Evolutionary conservation across 768 basidiomycete species (phyloP), one percentile per base, ranked within the genome.

Genomic region (Tylopilus sp.): DNA sequence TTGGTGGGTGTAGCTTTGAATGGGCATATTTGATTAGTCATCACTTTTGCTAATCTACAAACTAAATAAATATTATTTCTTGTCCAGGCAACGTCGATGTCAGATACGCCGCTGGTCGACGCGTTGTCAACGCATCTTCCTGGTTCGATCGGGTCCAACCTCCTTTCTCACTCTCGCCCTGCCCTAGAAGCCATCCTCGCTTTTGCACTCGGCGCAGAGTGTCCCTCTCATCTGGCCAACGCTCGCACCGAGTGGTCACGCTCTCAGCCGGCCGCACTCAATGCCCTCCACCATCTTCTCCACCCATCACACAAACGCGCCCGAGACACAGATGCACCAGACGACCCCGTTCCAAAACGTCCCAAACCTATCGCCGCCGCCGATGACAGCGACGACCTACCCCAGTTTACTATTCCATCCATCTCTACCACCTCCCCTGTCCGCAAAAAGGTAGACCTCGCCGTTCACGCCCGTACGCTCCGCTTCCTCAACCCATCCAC

Each of bases 381-480:
- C n/a, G 8, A 57, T 22, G 56, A 55, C 25, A 60, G 56, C 7
- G 70, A 73, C 28, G 79, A 79, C 31, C 60, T 67, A 0, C 78
- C 82, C 1, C 50, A 78, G 10, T 83, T 79, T 67, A 80, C 83
- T 2, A 70, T 90, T 1, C 81, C 86, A 36, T 69, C 81, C 17
- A 68, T 91, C 38, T 88, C 87, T 25, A 72, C 77, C n/a, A 81
- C 84, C 11, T 81, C 88, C 0, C 88, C 88, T 11, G 66, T 90
- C 46, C 82, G 89, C 46, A 88, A 86, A 71, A 89, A 88, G 56
- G 78, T 85, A 35, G 80, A 90, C 59, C 75, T 89, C 58, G 77
- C 78, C 3, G 68, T 87, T 35, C 75, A 82, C 59, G 59, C 71
- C 20, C 65, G 70, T 18, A 71, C 79, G 6, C 72, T 90, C 49